phyloP scores from a whole-genome alignment of 805 yeast species.

The Kodamaea fukazawae region DNA sequence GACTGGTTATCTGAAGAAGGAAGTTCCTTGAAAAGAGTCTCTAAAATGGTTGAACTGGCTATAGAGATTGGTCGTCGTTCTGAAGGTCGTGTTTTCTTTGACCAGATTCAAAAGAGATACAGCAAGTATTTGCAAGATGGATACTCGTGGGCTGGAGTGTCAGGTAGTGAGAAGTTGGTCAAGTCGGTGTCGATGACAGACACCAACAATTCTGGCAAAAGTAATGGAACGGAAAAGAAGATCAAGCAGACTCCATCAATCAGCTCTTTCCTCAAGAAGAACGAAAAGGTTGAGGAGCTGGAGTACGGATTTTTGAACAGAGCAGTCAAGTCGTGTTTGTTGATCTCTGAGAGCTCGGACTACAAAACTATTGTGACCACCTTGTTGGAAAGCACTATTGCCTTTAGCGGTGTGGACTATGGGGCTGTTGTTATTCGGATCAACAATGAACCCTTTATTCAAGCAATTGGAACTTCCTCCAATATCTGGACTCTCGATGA shows the following conservation, averaged over 20 bases:
- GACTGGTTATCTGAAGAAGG: conserved; percentile 30
- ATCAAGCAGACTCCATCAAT: too few species aligned
- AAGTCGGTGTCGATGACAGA: conserved; percentile 1
- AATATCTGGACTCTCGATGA: conserved; percentile 21
- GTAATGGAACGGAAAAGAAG: too few species aligned
- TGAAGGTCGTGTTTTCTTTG: conserved; percentile 21
- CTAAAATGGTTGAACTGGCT: conserved; percentile 36
- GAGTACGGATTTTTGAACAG: conserved; percentile 14
- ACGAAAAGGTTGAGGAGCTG: neutral
- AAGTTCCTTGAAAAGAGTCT: conserved; percentile 29
- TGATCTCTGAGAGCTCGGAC: conserved; percentile 46
- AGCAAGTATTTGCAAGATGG: conserved; percentile 23
- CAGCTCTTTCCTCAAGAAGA: neutral
- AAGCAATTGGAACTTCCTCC: conserved; percentile 28
- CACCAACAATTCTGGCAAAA: too few species aligned
- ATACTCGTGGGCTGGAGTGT: conserved; percentile 33
- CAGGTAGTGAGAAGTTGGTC: conserved; percentile 6
- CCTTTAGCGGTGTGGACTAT: conserved; percentile 32
- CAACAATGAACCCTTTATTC: conserved; percentile 23
- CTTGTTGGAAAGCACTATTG: conserved; percentile 38
- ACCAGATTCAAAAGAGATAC: conserved; percentile 24
- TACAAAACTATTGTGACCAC: conserved; percentile 35
- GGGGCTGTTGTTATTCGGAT: conserved; percentile 29
- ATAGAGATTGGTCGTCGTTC: conserved; percentile 23
- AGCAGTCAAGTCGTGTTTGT: conserved; percentile 47